Percentiles rank a stretch among this genome's conserved stretches.
These are phyloP conservation scores for Myriosclerotinia curreyana DNA, from an alignment of 2,329 filamentous ascomycete genomes.

Conservation along the genomic window DNA sequence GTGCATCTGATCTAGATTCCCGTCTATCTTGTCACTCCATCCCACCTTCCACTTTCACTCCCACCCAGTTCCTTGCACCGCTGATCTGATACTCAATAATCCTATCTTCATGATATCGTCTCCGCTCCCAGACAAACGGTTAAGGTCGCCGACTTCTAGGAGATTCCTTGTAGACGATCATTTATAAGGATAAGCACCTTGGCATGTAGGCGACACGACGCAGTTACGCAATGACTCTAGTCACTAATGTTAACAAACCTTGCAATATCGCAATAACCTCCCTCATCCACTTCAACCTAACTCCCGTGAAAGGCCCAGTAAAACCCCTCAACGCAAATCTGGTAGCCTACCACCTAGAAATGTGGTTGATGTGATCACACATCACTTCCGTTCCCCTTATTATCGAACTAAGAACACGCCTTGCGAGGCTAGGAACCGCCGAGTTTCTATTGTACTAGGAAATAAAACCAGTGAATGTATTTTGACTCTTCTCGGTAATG, in stretches of 20 bases:
- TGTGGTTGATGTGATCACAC: not conserved
- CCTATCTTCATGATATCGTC: slow-evolving; percentile 2
- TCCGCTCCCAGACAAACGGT: not conserved
- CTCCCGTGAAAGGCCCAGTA: not conserved
- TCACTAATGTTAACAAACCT: not conserved
- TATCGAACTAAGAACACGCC: not conserved
- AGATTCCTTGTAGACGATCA: not conserved
- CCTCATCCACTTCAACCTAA: not conserved
- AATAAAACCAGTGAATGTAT: not conserved
- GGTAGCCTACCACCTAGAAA: not conserved
- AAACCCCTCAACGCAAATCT: not conserved
- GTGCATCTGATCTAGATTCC: slow-evolving; percentile 11
- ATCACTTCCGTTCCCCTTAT: not conserved
- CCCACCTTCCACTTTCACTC: not conserved
- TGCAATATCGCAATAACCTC: slow-evolving; percentile 1
- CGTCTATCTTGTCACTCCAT: not conserved
- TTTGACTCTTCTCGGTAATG: not conserved
- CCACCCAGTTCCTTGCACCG: not conserved
- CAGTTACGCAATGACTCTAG: not conserved
- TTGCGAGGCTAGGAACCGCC: slow-evolving; percentile 6
- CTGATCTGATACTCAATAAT: slow-evolving; percentile 4
- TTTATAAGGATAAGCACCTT: not conserved
- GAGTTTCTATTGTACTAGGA: not conserved
- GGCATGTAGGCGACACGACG: not conserved
- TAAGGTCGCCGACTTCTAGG: slow-evolving; percentile 8